These are phyloP conservation scores for Leccinum boreale DNA, from an alignment of 768 basidiomycete species.

Conservation along the genomic window DNA sequence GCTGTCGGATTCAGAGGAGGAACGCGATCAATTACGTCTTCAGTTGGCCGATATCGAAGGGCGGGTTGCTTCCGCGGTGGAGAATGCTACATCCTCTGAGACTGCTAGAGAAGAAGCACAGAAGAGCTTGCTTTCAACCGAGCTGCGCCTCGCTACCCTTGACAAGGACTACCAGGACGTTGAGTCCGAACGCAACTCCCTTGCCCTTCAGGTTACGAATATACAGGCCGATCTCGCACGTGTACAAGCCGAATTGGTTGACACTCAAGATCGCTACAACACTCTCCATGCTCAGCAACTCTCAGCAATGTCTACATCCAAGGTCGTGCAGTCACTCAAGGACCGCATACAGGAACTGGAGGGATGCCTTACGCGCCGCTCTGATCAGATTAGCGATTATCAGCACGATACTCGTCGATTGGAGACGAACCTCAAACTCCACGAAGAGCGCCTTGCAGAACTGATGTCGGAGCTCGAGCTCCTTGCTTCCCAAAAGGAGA, in stretches of 20 bases:
- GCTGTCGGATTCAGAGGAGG: constrained; percentile 34
- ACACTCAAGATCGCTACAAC: constrained; percentile 59
- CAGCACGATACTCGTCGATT: constrained; percentile 77
- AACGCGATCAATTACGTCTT: constrained; percentile 21
- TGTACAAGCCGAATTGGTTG: constrained; percentile 51
- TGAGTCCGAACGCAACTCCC: constrained; percentile 64
- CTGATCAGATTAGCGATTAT: constrained; percentile 72
- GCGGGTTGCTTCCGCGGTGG: constrained; percentile 31
- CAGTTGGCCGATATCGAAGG: constrained; percentile 35
- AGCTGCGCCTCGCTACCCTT: constrained; percentile 43
- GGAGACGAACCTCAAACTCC: constrained; percentile 69
- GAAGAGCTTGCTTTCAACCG: constrained; percentile 25
- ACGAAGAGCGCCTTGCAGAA: constrained; percentile 72
- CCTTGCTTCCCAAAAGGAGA: constrained; percentile 62
- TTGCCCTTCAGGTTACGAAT: constrained; percentile 62
- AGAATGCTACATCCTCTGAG: constrained; percentile 32
- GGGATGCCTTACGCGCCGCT: constrained; percentile 57
- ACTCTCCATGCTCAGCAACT: constrained; percentile 65
- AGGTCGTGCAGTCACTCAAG: constrained; percentile 53
- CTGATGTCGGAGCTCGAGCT: constrained; percentile 69
- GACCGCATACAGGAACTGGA: constrained; percentile 71
- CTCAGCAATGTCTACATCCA: constrained; percentile 54
- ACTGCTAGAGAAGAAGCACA: constrained; percentile 36
- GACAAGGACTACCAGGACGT: constrained; percentile 48
- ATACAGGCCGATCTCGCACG: constrained; percentile 54